Percentiles rank a stretch among this genome's conserved stretches.
These are phyloP conservation scores for Turritis glabra DNA, from an alignment of 345 rosid species.

Conservation along the genomic window DNA sequence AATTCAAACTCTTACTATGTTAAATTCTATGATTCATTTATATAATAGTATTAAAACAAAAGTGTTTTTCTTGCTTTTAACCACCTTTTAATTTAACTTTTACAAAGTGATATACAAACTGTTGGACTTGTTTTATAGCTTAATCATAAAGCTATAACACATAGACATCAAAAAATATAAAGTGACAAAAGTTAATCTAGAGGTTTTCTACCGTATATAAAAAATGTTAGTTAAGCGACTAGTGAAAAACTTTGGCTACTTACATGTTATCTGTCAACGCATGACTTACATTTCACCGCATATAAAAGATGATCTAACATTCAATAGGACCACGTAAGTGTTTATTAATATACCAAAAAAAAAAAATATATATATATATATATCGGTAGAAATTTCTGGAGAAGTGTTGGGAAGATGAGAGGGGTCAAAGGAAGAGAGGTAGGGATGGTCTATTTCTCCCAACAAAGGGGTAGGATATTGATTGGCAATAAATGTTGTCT, in stretches of 20 bases:
- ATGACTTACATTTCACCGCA: background rate
- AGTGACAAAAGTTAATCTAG: background rate
- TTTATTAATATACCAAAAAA: background rate
- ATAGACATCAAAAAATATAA: background rate
- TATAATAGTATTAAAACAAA: background rate
- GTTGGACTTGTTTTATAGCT: background rate
- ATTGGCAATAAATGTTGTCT: conserved; percentile 40
- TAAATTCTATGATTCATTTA: background rate
- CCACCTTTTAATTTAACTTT: background rate
- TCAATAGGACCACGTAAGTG: conserved; percentile 13
- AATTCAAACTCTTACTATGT: background rate
- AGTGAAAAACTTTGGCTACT: background rate
- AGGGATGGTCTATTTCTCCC: conserved; percentile 37
- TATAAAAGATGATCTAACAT: background rate
- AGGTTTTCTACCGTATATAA: background rate
- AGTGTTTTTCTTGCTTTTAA: background rate
- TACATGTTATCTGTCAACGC: background rate
- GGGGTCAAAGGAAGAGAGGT: conserved; percentile 24
- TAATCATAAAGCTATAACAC: background rate
- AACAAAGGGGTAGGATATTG: conserved; percentile 39
- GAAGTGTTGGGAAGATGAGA: conserved; percentile 28
- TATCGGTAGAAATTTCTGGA: conserved; percentile 16
- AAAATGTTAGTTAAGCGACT: background rate
- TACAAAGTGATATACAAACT: background rate
- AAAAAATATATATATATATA: background rate